Evolutionary conservation across 2,329 filamentous ascomycete genomes (phyloP).

Genomic region (Colletotrichum costaricense): DNA sequence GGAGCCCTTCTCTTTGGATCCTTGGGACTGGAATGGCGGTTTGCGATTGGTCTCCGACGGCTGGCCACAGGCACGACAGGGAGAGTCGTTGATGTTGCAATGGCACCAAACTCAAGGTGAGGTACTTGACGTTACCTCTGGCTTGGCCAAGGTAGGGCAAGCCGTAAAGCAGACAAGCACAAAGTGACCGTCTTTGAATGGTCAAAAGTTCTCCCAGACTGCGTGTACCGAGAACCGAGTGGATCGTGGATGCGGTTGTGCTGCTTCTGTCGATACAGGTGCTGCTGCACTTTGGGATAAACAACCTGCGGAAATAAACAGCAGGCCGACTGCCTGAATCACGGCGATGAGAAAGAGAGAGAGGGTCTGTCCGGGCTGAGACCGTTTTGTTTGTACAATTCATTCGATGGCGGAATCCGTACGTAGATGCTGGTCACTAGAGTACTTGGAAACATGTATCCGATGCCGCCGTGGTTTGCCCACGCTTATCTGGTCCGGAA

Average conservation of each 20-base stretch:
- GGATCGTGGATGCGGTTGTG: not conserved
- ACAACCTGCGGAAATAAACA: not conserved
- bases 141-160: not conserved
- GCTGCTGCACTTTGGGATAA: not conserved
- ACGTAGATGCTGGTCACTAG: not conserved
- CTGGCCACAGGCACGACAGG: slow-evolving; percentile 35
- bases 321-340: not conserved
- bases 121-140: slow-evolving; percentile 9
- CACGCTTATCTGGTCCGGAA: not conserved
- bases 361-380: slow-evolving; percentile 6
- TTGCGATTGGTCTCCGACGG: slow-evolving; percentile 29
- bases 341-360: not conserved
- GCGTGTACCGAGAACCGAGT: slow-evolving; percentile 1
- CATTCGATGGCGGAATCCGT: not conserved
- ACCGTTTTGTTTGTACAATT: slow-evolving; percentile 18
- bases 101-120: slow-evolving; percentile 13
- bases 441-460: slow-evolving; percentile 9
- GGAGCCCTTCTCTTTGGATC: slow-evolving; percentile 9
- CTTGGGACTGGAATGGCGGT: slow-evolving; percentile 29
- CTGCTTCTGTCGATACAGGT: not conserved
- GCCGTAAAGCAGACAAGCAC: slow-evolving; percentile 5
- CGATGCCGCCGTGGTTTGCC: slow-evolving; percentile 10
- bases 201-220: not conserved
- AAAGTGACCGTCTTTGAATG: not conserved
- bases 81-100: slow-evolving; percentile 33